Conservation (phyloP, 768 basidiomycete species). For the Boletellus emodensis region DNA sequence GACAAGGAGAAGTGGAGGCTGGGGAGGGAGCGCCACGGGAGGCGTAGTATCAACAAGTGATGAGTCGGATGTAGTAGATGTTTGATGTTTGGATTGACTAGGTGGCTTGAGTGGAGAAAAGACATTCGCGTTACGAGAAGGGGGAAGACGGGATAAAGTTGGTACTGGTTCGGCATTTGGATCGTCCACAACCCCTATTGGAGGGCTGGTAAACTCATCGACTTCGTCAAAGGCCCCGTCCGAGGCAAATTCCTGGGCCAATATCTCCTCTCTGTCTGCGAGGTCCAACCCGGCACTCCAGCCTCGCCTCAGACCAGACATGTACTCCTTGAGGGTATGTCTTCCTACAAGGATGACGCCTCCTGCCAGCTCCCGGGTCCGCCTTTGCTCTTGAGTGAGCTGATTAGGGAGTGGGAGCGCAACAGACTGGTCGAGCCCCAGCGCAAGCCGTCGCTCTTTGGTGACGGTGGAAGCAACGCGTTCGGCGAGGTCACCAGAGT, state of each 20-base stretch:
- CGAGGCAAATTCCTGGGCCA: slow-evolving; percentile 61
- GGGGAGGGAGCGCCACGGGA: slow-evolving; percentile 57
- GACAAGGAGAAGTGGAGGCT: slow-evolving; percentile 78
- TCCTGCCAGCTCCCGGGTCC: slow-evolving; percentile 65
- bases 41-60: slow-evolving; percentile 40
- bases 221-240: slow-evolving; percentile 81
- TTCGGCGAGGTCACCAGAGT: slow-evolving; percentile 81
- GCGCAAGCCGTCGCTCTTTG: slow-evolving; percentile 59
- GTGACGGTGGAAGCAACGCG: slow-evolving; percentile 72
- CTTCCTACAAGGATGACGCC: slow-evolving; percentile 85
- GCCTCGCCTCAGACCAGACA: slow-evolving; percentile 80
- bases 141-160: slow-evolving; percentile 36
- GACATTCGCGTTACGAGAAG: slow-evolving; percentile 31
- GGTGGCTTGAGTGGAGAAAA: slow-evolving; percentile 32
- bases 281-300: slow-evolving; percentile 73
- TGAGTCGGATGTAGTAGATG: slow-evolving; percentile 15
- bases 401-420: slow-evolving; percentile 45
- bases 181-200: slow-evolving; percentile 22
- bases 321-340: slow-evolving; percentile 90
- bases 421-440: slow-evolving; percentile 57
- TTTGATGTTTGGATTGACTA: slow-evolving; percentile 15
- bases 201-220: slow-evolving; percentile 29
- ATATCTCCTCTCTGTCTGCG: slow-evolving; percentile 64
- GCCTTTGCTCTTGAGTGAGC: slow-evolving; percentile 48
- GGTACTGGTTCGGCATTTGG: slow-evolving; percentile 39